These are phyloP conservation scores for Stygiomarasmius scandens DNA, from an alignment of 1,284 basidiomycete genomes.

Conservation along the genomic window DNA sequence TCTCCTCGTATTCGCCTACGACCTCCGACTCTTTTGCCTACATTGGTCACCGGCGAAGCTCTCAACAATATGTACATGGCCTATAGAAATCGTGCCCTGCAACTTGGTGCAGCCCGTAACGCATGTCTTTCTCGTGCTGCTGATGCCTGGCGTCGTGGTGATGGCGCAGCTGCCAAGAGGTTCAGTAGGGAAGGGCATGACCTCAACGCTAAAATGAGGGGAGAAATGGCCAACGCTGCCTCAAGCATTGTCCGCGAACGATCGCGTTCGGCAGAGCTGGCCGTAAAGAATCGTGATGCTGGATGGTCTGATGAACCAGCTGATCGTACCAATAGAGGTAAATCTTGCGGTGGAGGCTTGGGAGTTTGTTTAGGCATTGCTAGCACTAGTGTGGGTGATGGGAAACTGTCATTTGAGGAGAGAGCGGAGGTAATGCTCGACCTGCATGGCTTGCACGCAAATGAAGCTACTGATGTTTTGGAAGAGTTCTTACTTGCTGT, in stretches of 20 bases:
- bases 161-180: constrained; percentile 92
- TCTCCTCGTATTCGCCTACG: constrained; percentile 85
- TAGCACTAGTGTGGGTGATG: constrained; percentile 53
- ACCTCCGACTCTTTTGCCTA: constrained; percentile 84
- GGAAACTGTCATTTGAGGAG: constrained; percentile 73
- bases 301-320: constrained; percentile 84
- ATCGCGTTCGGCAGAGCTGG: constrained; percentile 73
- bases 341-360: constrained; percentile 77
- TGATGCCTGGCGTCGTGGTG: constrained; percentile 92
- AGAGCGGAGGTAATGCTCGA: constrained; percentile 82
- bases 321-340: constrained; percentile 78
- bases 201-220: constrained; percentile 86
- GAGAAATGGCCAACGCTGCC: constrained; percentile 83
- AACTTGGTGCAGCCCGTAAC: constrained; percentile 91
- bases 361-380: constrained; percentile 88
- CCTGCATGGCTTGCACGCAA: constrained; percentile 86
- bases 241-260: constrained; percentile 81
- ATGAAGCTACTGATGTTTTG: constrained; percentile 89
- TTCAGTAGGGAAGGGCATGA: constrained; percentile 94
- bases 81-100: constrained; percentile 84
- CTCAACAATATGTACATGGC: constrained; percentile 85
- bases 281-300: constrained; percentile 68
- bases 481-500: constrained; percentile 90
- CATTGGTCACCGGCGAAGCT: constrained; percentile 80
- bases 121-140: constrained; percentile 94